phyloP scores from a whole-genome alignment of 768 basidiomycete species.

The Asterophora lycoperdoides region DNA sequence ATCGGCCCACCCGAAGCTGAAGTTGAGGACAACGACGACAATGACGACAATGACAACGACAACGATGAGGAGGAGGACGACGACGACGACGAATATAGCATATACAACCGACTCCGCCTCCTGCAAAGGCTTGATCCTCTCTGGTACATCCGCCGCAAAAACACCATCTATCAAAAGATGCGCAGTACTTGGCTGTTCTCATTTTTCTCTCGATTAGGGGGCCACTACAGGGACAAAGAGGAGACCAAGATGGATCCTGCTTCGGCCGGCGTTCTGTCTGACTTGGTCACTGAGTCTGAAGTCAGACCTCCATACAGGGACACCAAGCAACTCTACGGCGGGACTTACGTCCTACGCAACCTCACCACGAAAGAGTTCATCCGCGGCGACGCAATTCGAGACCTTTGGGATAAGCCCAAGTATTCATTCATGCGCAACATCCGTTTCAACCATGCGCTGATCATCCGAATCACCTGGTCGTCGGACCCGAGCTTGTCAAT shows the following conservation, averaged over 20 bases:
- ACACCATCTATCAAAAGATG: no score
- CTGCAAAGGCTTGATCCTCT: no score
- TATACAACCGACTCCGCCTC: no score
- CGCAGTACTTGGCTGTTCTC: no score
- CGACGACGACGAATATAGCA: no score
- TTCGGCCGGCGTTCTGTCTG: neutral
- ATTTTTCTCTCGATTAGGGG: no score
- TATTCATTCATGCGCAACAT: neutral
- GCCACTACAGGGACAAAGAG: no score
- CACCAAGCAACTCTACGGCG: neutral
- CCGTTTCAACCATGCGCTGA: neutral
- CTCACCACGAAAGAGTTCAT: neutral
- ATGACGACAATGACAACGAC: no score
- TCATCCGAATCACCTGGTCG: neutral
- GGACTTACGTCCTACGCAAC: neutral
- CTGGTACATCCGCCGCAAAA: no score
- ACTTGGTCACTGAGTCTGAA: neutral
- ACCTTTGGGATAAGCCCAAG: neutral
- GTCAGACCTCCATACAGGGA: neutral
- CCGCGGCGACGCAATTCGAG: neutral
- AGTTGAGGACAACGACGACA: no score
- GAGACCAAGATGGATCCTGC: neutral
- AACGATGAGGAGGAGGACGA: no score
- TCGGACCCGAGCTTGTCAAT: neutral
- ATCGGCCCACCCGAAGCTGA: no score